Evolutionary conservation across 2,329 filamentous ascomycete genomes (phyloP).

Genomic region (Pseudogymnoascus pannorum): DNA sequence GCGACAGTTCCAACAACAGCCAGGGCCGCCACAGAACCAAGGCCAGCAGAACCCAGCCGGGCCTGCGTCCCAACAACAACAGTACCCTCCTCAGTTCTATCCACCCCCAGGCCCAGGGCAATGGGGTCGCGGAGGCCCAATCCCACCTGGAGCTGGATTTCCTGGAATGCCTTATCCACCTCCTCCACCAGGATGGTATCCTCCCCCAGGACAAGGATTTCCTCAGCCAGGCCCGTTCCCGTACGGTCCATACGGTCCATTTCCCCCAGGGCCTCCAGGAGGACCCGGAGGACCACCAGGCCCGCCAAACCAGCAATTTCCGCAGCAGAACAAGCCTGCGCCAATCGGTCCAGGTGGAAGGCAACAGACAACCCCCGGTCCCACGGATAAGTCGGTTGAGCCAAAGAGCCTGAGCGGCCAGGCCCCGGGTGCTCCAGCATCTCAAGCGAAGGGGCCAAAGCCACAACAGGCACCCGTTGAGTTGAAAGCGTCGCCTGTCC

Average conservation of each 20-base stretch:
- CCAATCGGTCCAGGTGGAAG: conserved; percentile 45
- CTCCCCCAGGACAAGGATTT: conserved; percentile 33
- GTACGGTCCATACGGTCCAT: conserved; percentile 44
- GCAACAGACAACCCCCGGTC: conserved; percentile 35
- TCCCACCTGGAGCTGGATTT: conserved; percentile 53
- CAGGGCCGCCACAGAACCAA: conserved; percentile 17
- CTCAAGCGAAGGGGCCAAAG: conserved; percentile 45
- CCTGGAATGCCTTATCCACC: conserved; percentile 69
- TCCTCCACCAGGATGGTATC: conserved; percentile 63
- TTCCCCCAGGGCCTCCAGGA: conserved; percentile 48
- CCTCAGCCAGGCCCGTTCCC: conserved; percentile 49
- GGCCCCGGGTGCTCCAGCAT: conserved; percentile 30
- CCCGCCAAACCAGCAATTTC: conserved; percentile 24
- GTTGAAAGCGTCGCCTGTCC: conserved; percentile 40
- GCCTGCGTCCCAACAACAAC: conserved; percentile 31
- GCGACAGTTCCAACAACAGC: conserved; percentile 16
- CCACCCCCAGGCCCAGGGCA: conserved; percentile 37
- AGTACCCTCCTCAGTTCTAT: conserved; percentile 31
- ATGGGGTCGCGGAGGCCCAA: conserved; percentile 47
- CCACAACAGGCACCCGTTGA: conserved; percentile 55
- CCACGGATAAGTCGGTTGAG: conserved; percentile 43
- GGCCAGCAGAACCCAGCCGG: conserved; percentile 14
- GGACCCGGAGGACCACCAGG: background rate
- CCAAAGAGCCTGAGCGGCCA: conserved; percentile 42
- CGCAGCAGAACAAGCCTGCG: conserved; percentile 34